Conservation (phyloP, 2,329 filamentous ascomycete genomes). For the Dichotomopilus funicola region DNA sequence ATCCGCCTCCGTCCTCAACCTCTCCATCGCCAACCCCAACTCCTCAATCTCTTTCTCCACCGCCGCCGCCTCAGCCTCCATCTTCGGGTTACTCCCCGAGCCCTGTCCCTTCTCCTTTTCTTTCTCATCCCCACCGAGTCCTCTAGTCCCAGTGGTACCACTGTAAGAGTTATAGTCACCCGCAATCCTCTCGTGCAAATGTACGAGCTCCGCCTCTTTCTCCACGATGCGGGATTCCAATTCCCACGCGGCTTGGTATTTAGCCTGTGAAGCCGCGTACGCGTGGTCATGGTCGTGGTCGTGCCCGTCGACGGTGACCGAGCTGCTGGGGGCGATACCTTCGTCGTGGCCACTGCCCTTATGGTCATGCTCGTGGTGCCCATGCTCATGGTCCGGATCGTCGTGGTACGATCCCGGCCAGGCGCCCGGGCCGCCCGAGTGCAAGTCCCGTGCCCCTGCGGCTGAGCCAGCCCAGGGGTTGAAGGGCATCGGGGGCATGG, state of each 20-base stretch:
- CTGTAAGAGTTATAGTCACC: slow-evolving; percentile 7
- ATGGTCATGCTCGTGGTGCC: background rate
- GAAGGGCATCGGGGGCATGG: background rate
- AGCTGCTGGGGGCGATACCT: background rate
- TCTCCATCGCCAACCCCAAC: slow-evolving; percentile 34
- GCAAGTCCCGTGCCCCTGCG: background rate
- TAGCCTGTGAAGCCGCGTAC: slow-evolving; percentile 27
- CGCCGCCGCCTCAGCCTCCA: slow-evolving; percentile 19
- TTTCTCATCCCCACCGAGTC: background rate
- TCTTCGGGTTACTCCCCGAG: slow-evolving; percentile 7
- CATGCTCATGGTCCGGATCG: background rate
- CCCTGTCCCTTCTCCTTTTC: slow-evolving; percentile 10
- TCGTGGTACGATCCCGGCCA: background rate
- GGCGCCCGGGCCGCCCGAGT: background rate
- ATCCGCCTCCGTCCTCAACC: slow-evolving; percentile 39
- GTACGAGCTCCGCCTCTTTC: slow-evolving; percentile 26
- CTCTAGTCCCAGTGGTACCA: background rate
- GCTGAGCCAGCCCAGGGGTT: background rate
- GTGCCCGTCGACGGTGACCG: no score
- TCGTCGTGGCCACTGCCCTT: background rate
- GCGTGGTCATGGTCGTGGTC: background rate
- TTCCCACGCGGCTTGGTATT: slow-evolving; percentile 32
- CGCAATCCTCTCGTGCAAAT: slow-evolving; percentile 23
- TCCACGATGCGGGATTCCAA: slow-evolving; percentile 31
- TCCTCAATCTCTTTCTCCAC: slow-evolving; percentile 34